Base-by-base conservation (phyloP, 345 rosid species). In the Atalantia buxifolia region DNA sequence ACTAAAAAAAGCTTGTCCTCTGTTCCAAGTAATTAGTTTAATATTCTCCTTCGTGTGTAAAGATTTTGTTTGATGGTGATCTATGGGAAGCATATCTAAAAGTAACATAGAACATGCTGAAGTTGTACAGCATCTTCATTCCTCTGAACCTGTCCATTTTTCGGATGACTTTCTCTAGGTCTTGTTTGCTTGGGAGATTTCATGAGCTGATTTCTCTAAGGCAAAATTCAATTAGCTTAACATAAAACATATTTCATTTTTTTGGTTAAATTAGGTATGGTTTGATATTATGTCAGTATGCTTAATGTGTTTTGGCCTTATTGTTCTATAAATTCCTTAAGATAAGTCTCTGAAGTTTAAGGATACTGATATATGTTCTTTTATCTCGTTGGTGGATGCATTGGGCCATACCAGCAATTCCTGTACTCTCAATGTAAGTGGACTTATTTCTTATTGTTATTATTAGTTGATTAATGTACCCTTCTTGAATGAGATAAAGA, bases 401-500 rank as follows among this genome's bases (percentile, higher is more conserved):
- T 81, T 66, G 78, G 87, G 85, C 71, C 53, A 82, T 84, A 74
- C 81, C 98, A 96, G 99, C 97, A 78, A 96, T 96, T 81, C 99
- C 99, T 78, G 90, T 96, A 81, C 90, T 96, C 68, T 96, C 99
- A 85, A 91, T 87, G 99, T 96, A 89, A 90, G 98, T 91, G 72
- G 48, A 80, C 70, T 77, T 82, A 69, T 68, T 28, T 53, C 79
- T 72, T 61, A 80, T 45, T 69, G 75, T 45, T 48, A 71, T 63
- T 70, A 70, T 78, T 50, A 72, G 30, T 69, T 79, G 72, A 40
- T 67, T 13, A 35, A 40, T 66, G 24, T 60, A 67, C 9, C 38
- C 57, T 64, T 30, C 9, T 53, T 66, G 36, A 64, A 69, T 38
- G 50, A 55, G 36, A 13, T 65, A 13, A 38, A n/a, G 48, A 18